A percentile compares a stretch with the other conserved stretches of the same genome.
phyloP scores from a whole-genome alignment of 2,329 filamentous ascomycete species.

The Aspergillus awamori region DNA sequence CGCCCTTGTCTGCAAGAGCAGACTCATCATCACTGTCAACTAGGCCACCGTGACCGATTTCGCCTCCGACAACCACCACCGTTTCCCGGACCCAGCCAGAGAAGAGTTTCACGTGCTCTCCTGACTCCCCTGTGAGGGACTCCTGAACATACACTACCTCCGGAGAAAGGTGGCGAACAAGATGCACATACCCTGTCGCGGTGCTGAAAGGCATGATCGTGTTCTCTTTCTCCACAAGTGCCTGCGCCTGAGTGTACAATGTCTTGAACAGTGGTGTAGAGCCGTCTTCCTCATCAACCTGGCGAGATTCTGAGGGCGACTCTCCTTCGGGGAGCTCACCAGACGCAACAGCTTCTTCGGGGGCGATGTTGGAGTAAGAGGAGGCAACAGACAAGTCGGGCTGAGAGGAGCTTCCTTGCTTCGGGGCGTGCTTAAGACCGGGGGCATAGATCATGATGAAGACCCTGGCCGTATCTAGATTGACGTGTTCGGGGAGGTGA shows the following conservation, averaged over 20 bases:
- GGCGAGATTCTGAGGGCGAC: conserved; percentile 41
- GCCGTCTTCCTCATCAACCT: conserved; percentile 48
- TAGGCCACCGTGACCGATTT: conserved; percentile 69
- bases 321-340: conserved; percentile 54
- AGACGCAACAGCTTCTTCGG: conserved; percentile 61
- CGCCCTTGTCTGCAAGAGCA: conserved; percentile 39
- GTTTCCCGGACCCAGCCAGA: conserved; percentile 63
- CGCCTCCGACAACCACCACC: conserved; percentile 61
- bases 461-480: conserved; percentile 73
- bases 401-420: conserved; percentile 50
- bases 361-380: conserved; percentile 84
- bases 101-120: conserved; percentile 70
- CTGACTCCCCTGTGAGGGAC: conserved; percentile 74
- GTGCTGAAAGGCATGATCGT: conserved; percentile 90
- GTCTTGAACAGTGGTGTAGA: conserved; percentile 70
- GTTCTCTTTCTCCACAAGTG: conserved; percentile 78
- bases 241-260: conserved; percentile 76
- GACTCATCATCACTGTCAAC: conserved; percentile 73
- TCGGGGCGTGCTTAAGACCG: conserved; percentile 65
- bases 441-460: conserved; percentile 92
- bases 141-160: conserved; percentile 88
- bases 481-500: conserved; percentile 76
- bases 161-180: conserved; percentile 81
- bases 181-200: conserved; percentile 78
- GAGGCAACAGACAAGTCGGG: conserved; percentile 69